Conservation (phyloP, 1,139 yeast species). For the Casaregolazyma lundiana region DNA sequence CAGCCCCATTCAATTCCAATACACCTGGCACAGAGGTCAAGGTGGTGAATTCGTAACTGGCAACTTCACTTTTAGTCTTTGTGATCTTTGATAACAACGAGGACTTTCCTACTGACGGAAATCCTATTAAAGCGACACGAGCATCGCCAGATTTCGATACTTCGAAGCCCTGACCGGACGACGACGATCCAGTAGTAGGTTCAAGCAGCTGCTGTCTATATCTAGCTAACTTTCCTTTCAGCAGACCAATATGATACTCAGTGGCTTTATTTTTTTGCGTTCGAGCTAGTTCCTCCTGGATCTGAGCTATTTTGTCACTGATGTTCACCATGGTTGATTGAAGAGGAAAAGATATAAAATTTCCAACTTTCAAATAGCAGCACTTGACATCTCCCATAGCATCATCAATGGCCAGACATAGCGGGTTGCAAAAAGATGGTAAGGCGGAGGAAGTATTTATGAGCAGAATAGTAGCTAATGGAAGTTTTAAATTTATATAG, state of each 20-base stretch:
- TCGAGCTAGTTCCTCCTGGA: slow-evolving; percentile 89
- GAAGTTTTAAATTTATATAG: slow-evolving; percentile 37
- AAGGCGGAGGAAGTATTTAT: slow-evolving; percentile 10
- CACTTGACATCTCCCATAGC: neutral
- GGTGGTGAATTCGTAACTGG: slow-evolving; percentile 92
- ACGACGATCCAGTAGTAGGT: slow-evolving; percentile 72
- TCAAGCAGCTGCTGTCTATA: slow-evolving; percentile 87
- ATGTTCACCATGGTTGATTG: slow-evolving; percentile 23
- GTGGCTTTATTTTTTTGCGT: slow-evolving; percentile 98
- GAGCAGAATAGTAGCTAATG: neutral
- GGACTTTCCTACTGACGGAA: slow-evolving; percentile 97
- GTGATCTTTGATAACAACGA: slow-evolving; percentile 81
- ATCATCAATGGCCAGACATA: slow-evolving; percentile 11
- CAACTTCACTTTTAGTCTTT: slow-evolving; percentile 90
- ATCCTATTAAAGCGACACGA: slow-evolving; percentile 89
- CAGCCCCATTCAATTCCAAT: slow-evolving; percentile 91
- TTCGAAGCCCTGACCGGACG: slow-evolving; percentile 90
- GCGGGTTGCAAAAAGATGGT: slow-evolving; percentile 33
- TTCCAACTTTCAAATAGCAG: neutral
- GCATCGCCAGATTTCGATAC: slow-evolving; percentile 97
- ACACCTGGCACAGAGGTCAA: slow-evolving; percentile 96
- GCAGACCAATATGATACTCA: slow-evolving; percentile 88
- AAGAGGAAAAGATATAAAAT: neutral
- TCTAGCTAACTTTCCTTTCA: slow-evolving; percentile 93
- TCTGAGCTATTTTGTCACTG: slow-evolving; percentile 74